A percentile compares a stretch with the other conserved stretches of the same genome.
phyloP scores from a whole-genome alignment of 2,329 filamentous ascomycete genomes.

The Aspergillus quadrilineatus region DNA sequence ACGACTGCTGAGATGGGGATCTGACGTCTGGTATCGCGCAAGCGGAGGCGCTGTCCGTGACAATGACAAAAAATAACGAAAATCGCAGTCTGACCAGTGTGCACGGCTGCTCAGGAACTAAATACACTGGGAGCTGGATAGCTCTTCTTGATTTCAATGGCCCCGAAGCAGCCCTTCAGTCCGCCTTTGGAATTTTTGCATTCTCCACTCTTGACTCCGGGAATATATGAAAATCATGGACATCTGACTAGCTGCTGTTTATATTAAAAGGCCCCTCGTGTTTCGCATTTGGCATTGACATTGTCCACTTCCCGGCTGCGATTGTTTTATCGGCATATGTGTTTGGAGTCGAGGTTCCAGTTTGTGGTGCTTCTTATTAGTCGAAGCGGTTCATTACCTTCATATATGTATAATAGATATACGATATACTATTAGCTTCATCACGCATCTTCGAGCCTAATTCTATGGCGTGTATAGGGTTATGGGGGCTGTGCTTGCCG shows the following conservation, averaged over 20 bases:
- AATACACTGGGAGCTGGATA: no score
- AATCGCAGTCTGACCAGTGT: not conserved
- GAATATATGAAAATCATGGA: no score
- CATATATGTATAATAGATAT: not conserved
- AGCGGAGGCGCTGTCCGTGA: conserved; percentile 64
- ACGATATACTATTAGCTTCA: not conserved
- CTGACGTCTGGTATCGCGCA: conserved; percentile 90
- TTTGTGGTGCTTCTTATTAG: not conserved
- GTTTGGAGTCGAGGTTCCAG: not conserved
- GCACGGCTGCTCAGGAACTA: not conserved
- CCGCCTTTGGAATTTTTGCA: not conserved
- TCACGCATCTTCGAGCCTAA: not conserved
- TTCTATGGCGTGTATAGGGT: no score
- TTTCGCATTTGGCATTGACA: not conserved
- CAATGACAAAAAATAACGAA: conserved; percentile 16
- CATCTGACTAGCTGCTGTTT: not conserved
- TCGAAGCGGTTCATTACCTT: not conserved
- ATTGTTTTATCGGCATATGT: not conserved
- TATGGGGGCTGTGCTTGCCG: not conserved
- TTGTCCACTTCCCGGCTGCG: not conserved
- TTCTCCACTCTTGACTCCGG: conserved; percentile 1
- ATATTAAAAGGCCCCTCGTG: not conserved
- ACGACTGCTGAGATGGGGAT: conserved; percentile 82
- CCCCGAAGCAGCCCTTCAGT: no score
- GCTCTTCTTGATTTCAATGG: no score